Evolutionary conservation across 768 basidiomycete species (phyloP), one percentile per base, ranked within the genome.

Genomic region (Suillus fuscotomentosus): DNA sequence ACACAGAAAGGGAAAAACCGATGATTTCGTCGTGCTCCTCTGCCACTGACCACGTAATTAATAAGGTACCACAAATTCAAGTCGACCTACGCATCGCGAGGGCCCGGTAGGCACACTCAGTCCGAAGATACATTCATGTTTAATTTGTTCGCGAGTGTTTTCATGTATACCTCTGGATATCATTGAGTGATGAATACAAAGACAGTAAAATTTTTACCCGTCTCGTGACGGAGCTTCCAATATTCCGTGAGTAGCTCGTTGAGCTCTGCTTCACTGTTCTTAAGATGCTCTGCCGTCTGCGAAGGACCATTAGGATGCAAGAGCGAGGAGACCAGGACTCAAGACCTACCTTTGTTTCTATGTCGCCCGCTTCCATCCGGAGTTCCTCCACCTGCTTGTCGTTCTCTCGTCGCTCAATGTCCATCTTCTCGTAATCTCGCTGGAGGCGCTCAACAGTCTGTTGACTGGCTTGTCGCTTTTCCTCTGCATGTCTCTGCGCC

Each of bases 221-320:
- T n/a, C n/a, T n/a, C n/a, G n/a, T n/a, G n/a, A n/a, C n/a, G n/a
- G n/a, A n/a, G n/a, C n/a, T n/a, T n/a, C n/a, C n/a, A n/a, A n/a
- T n/a, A n/a, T n/a, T n/a, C n/a, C n/a, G n/a, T n/a, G n/a, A n/a
- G n/a, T n/a, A n/a, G n/a, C n/a, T n/a, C n/a, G n/a, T n/a, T n/a
- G n/a, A n/a, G n/a, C n/a, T n/a, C n/a, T n/a, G n/a, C n/a, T n/a
- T 95, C 92, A 68, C 87, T 92, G 64, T 80, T 80, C 72, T 84
- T 88, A 62, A 93, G 77, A 69, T 92, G 91, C 55, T 92, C 89
- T 3, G 84, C 79, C 83, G 90, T 94, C 92, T 94, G 47, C n/a
- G 47, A 59, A 51, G 60, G 17, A 51, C 45, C 5, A 48, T 70
- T 14, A 57, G 31, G n/a, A 22, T 42, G 45, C 8, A 31, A 39